phyloP scores from a whole-genome alignment of 495 filamentous ascomycete species.

The Penicillium verhagenii region DNA sequence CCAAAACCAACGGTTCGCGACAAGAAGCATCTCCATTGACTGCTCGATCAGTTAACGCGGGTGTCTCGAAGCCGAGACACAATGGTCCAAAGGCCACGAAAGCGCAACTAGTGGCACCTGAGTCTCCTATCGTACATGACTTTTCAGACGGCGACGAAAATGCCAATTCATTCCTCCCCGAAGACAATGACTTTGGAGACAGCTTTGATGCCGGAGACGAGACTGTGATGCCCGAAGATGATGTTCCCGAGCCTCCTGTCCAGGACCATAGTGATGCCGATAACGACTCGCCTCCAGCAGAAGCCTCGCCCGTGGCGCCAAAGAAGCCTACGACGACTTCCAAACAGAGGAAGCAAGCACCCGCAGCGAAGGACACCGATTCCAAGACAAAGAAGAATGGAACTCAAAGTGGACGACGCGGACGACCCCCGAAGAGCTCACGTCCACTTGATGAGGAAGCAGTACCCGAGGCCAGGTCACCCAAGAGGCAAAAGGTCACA shows the following conservation, averaged over 20 bases:
- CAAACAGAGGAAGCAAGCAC: conserved; percentile 12
- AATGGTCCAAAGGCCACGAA: conserved; percentile 21
- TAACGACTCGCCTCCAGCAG: conserved; percentile 42
- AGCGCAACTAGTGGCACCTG: conserved; percentile 7
- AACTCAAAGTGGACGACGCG: conserved; percentile 29
- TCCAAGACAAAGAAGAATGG: conserved; percentile 11
- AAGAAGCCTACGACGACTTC: conserved; percentile 9
- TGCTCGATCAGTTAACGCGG: conserved; percentile 38
- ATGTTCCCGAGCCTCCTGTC: conserved; percentile 44
- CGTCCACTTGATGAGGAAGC: conserved; percentile 20
- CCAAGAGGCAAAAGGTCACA: conserved; percentile 37
- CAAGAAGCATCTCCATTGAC: conserved; percentile 36
- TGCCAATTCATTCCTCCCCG: conserved; percentile 24
- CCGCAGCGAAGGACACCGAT: conserved; percentile 14
- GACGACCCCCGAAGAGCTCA: conserved; percentile 34
- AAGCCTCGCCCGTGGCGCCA: conserved; percentile 5
- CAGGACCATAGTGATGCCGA: conserved; percentile 57
- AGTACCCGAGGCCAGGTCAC: conserved; percentile 26
- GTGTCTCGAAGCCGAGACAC: conserved; percentile 38
- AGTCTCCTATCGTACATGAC: conserved; percentile 15
- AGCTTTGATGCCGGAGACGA: conserved; percentile 30
- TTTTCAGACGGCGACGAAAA: conserved; percentile 46
- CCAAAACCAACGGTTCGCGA: conserved; percentile 20
- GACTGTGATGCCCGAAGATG: conserved; percentile 18
- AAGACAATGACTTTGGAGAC: conserved; percentile 29